phyloP scores from a whole-genome alignment of 2,329 filamentous ascomycete genomes.

The Botrytis squamosa region DNA sequence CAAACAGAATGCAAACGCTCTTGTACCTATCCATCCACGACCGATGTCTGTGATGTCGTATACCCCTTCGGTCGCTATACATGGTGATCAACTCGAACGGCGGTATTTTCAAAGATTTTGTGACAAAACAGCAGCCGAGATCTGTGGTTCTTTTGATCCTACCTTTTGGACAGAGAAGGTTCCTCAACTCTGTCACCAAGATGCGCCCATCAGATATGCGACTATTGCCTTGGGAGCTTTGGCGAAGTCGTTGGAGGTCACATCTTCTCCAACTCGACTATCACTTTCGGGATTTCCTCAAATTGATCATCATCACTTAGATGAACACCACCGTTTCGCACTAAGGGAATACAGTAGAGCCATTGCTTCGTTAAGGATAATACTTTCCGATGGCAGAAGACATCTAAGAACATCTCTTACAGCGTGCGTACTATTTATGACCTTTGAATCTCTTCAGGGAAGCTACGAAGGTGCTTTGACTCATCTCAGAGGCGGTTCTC shows the following conservation, averaged over 20 bases:
- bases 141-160: slow-evolving; percentile 37
- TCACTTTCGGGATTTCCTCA: slow-evolving; percentile 38
- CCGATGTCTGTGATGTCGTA: slow-evolving; percentile 37
- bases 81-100: slow-evolving; percentile 35
- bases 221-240: slow-evolving; percentile 38
- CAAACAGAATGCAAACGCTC: slow-evolving; percentile 29
- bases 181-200: slow-evolving; percentile 37
- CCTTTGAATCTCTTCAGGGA: slow-evolving; percentile 38
- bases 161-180: slow-evolving; percentile 39
- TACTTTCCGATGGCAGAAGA: slow-evolving; percentile 36
- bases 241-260: slow-evolving; percentile 36
- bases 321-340: slow-evolving; percentile 38
- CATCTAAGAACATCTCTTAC: slow-evolving; percentile 38
- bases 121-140: slow-evolving; percentile 38
- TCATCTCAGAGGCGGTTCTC: slow-evolving; percentile 36
- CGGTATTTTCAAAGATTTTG: slow-evolving; percentile 39
- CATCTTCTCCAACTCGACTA: slow-evolving; percentile 36
- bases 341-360: slow-evolving; percentile 37
- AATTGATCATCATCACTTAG: slow-evolving; percentile 36
- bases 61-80: slow-evolving; percentile 35
- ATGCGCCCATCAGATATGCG: slow-evolving; percentile 37
- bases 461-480: slow-evolving; percentile 38
- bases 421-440: slow-evolving; percentile 38
- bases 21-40: slow-evolving; percentile 36
- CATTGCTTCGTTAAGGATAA: slow-evolving; percentile 34